Conservation (phyloP, 768 basidiomycete genomes). For the Brasilioporus rufonigricans region DNA sequence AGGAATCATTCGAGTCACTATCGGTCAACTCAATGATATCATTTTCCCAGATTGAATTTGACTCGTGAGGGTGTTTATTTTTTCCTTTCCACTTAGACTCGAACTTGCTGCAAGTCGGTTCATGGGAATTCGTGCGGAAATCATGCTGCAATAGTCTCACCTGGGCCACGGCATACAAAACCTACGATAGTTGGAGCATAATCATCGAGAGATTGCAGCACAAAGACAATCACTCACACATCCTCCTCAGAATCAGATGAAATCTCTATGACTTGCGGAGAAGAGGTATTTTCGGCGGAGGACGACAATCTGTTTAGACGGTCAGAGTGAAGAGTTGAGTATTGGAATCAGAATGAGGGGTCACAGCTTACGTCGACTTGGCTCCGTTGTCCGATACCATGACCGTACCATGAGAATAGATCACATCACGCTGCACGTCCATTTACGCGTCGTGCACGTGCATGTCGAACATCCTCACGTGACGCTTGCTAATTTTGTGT, state of each 20-base stretch:
- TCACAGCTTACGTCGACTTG: constrained; percentile 30
- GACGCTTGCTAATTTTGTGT: constrained; percentile 18
- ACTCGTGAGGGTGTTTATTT: neutral
- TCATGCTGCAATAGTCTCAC: constrained; percentile 9
- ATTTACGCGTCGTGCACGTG: constrained; percentile 20
- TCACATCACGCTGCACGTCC: neutral
- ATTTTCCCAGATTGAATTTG: neutral
- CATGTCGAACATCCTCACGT: constrained; percentile 17
- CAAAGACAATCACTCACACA: constrained; percentile 23
- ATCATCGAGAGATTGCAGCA: neutral
- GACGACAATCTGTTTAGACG: neutral
- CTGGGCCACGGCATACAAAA: constrained; percentile 4
- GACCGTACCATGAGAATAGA: neutral
- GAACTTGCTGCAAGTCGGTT: constrained; percentile 3
- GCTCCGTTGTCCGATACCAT: constrained; percentile 51
- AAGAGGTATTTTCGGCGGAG: neutral
- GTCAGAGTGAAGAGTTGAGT: neutral
- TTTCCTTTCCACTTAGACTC: neutral
- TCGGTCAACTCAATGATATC: constrained; percentile 33
- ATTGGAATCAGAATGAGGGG: neutral
- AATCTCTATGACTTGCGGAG: constrained; percentile 50
- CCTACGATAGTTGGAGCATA: neutral
- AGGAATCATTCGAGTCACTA: constrained; percentile 22
- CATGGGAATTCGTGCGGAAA: neutral
- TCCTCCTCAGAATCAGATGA: constrained; percentile 47